These are phyloP conservation scores for Solanum sejunctum DNA, from an alignment of 257 asterid genomes.

Conservation along the genomic window DNA sequence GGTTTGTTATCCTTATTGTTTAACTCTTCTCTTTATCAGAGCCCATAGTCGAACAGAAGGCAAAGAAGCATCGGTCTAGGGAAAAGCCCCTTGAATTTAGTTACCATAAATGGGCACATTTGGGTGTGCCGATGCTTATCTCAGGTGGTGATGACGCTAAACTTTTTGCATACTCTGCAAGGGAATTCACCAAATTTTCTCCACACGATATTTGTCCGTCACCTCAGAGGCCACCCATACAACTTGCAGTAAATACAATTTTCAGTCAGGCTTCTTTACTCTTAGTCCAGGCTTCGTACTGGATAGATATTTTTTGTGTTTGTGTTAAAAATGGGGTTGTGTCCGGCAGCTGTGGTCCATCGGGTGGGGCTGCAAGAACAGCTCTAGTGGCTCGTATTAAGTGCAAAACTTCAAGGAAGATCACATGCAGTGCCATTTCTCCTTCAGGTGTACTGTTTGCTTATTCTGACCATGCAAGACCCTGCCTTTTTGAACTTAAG, in stretches of 20 bases:
- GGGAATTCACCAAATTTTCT: slow-evolving; percentile 67
- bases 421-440: slow-evolving; percentile 85
- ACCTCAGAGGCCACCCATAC: slow-evolving; percentile 65
- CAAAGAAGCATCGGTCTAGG: slow-evolving; percentile 37
- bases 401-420: slow-evolving; percentile 71
- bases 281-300: slow-evolving; percentile 47
- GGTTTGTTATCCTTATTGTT: neutral
- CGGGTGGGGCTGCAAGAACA: slow-evolving; percentile 45
- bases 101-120: slow-evolving; percentile 91
- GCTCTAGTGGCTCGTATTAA: slow-evolving; percentile 64
- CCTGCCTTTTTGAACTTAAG: slow-evolving; percentile 64
- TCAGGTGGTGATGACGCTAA: slow-evolving; percentile 89
- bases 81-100: slow-evolving; percentile 55
- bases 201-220: slow-evolving; percentile 89
- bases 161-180: slow-evolving; percentile 71
- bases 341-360: slow-evolving; percentile 37
- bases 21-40: slow-evolving; percentile 19
- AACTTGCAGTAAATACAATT: slow-evolving; percentile 41
- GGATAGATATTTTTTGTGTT: slow-evolving; percentile 53
- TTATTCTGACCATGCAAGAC: slow-evolving; percentile 77
- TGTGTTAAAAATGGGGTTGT: slow-evolving; percentile 28
- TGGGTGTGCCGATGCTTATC: slow-evolving; percentile 95
- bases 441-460: slow-evolving; percentile 70
- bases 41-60: slow-evolving; percentile 36
- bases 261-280: slow-evolving; percentile 46